Base-by-base conservation (phyloP, 768 basidiomycete genomes). In the Leucocoprinus birnbaumii region DNA sequence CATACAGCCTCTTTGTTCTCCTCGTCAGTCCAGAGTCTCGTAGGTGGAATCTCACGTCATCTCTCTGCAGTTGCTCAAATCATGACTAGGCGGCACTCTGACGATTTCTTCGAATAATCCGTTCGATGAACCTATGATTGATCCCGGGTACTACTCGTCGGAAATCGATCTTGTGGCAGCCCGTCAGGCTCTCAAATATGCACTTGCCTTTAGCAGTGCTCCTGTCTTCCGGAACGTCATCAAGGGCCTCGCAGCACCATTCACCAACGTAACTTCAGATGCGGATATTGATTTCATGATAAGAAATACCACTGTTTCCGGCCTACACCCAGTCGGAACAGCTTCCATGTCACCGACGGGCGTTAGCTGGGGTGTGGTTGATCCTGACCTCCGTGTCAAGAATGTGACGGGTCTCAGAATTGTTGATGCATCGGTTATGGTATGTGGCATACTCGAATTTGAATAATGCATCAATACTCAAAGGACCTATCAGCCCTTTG, bases 391-490 rank as follows among this genome's bases (percentile, higher is more conserved):
- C 35, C 56, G 47, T 35, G 68, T 76, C 1, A 75, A 76, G 58
- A 66, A 67, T 1, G 63, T 66, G 1, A 38, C 40, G 5, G 73
- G 70, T 6, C 53, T 76, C 49, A 63, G 75, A 3, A 59, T 76
- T n/a, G 69, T 77, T 7, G 73, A 77, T 61, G 70, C 70, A 4
- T 72, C 72, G 16, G 62, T 66, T 51, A 57, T 69, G 57, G 73
- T 70, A 51, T 48, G 27, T 58, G 43, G 38, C 24, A 11, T 37
- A n/a, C 8, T 35, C 24, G 14, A n/a, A 21, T 42, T n/a, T 18
- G 42, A 10, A 22, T 45, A 13, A 34, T 9, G 19, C 11, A 22
- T 26, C 31, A 16, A 13, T 19, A 9, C 7, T 26, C 19, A 34
- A 43, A 35, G 13, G 8, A 14, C 16, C 18, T 8, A n/a, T 5